phyloP scores from a whole-genome alignment of 345 rosid species.

The Populus pruinosa region DNA sequence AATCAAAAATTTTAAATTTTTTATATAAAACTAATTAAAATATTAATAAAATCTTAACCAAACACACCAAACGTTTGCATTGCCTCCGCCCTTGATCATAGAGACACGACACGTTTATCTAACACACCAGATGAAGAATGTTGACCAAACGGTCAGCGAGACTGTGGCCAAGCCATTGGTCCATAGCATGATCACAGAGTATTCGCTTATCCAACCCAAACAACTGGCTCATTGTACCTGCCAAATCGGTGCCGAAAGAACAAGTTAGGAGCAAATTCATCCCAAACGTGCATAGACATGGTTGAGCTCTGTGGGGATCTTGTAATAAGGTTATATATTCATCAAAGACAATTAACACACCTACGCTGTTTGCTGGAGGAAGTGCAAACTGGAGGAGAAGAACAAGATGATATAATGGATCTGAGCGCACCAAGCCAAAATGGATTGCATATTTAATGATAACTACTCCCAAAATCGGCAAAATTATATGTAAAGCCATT shows the following conservation, averaged over 20 bases:
- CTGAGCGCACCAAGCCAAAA: conserved; percentile 26
- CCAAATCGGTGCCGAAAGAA: background rate
- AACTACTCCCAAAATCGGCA: conserved; percentile 25
- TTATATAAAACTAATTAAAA: no score
- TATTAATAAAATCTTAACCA: no score
- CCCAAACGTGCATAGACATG: background rate
- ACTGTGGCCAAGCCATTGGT: conserved; percentile 28
- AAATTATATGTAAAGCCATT: no score
- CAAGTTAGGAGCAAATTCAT: background rate
- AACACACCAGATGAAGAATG: conserved; percentile 38
- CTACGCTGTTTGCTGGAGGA: conserved; percentile 50
- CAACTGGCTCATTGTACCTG: conserved; percentile 43
- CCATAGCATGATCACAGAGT: conserved; percentile 40
- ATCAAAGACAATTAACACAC: conserved; percentile 5
- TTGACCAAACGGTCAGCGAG: conserved; percentile 40
- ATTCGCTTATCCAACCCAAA: conserved; percentile 35
- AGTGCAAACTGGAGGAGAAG: conserved; percentile 46
- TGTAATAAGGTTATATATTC: background rate
- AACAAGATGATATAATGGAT: conserved; percentile 37
- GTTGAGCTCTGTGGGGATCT: background rate
- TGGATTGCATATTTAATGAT: conserved; percentile 25
- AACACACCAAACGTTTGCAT: no score
- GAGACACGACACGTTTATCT: background rate
- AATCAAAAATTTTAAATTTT: no score
- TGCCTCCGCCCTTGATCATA: no score